phyloP scores from a whole-genome alignment of 1,284 basidiomycete genomes.

The Ceratobasidium sp. region DNA sequence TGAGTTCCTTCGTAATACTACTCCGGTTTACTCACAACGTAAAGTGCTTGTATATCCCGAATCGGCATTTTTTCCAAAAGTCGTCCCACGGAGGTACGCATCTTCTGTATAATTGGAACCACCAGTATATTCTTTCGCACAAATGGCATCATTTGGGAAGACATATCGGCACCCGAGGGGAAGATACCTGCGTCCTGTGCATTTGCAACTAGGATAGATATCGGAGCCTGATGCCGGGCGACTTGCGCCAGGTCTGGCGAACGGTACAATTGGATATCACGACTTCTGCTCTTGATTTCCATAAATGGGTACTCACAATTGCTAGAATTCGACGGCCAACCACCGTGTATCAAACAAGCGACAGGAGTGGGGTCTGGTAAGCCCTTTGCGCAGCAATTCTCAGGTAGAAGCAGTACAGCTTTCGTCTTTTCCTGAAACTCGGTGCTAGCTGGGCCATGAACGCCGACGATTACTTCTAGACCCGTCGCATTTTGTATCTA shows the following conservation, averaged over 20 bases:
- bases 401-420: neutral
- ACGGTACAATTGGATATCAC: neutral
- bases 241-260: neutral
- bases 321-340: neutral
- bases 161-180: neutral
- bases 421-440: neutral
- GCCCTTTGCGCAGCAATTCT: neutral
- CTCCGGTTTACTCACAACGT: neutral
- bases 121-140: neutral
- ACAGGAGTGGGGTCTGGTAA: too few relatives aligned
- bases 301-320: slow-evolving; percentile 2
- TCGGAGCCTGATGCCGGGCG: neutral
- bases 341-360: slow-evolving; percentile 6
- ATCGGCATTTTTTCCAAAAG: neutral
- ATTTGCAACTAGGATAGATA: slow-evolving; percentile 1
- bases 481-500: neutral
- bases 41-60: neutral
- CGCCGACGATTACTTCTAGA: neutral
- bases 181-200: slow-evolving; percentile 1
- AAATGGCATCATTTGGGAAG: neutral
- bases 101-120: neutral
- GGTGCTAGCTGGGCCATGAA: neutral
- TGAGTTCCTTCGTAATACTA: too few relatives aligned
- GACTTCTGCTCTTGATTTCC: neutral
- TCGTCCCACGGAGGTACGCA: neutral